Percentiles rank a stretch among this genome's conserved stretches.
Conservation (phyloP, 31 red algal genomes). For the Porphyra umbilicalis region DNA sequence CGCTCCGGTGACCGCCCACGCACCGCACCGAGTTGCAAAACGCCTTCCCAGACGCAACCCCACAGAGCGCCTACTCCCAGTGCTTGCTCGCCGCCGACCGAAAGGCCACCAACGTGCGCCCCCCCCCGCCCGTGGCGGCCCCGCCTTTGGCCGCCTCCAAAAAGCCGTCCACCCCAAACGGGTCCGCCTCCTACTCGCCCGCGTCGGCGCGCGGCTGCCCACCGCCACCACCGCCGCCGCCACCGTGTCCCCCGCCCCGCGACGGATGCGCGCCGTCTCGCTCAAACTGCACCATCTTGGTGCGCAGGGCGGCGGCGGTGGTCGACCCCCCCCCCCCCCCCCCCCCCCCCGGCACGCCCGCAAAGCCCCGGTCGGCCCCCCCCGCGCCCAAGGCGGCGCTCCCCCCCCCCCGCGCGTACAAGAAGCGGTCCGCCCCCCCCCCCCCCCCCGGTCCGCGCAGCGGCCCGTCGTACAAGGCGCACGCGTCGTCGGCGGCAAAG, state of each 20-base stretch:
- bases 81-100: neutral
- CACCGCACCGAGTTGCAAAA: too few relatives aligned
- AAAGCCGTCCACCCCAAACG: slow-evolving; percentile 67
- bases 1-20: too few relatives aligned
- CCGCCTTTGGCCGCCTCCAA: slow-evolving; percentile 40
- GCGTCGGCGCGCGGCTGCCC: neutral
- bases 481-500: slow-evolving; percentile 72
- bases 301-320: slow-evolving; percentile 12
- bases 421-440: slow-evolving; percentile 21
- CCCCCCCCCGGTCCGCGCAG: slow-evolving; percentile 40
- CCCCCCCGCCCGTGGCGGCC: neutral
- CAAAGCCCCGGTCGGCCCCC: slow-evolving; percentile 1
- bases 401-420: slow-evolving; percentile 25
- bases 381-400: slow-evolving; percentile 9
- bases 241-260: neutral
- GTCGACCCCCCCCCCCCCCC: neutral
- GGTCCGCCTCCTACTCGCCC: slow-evolving; percentile 28
- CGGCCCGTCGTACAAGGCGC: slow-evolving; percentile 71
- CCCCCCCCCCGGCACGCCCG: slow-evolving; percentile 13
- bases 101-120: neutral
- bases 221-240: neutral
- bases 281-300: slow-evolving; percentile 81
- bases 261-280: slow-evolving; percentile 21
- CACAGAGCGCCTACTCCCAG: neutral
- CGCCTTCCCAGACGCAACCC: too few relatives aligned